A percentile compares a stretch with the other conserved stretches of the same genome.
These are phyloP conservation scores for Leishmania turanica DNA, from an alignment of 208 protist genomes.

Conservation along the genomic window DNA sequence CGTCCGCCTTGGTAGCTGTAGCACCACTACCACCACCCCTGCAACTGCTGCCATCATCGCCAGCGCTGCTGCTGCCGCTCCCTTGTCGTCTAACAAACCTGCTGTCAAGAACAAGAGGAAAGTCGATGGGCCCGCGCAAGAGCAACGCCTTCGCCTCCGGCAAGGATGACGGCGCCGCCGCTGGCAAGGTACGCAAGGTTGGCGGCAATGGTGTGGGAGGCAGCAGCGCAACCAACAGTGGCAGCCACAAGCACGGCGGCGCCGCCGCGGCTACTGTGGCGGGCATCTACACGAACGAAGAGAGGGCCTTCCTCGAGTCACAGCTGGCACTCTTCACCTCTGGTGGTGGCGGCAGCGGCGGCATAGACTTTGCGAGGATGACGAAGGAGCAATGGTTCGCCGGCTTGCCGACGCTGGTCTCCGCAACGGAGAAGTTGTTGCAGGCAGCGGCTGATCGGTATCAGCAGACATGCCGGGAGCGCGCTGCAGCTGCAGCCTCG, in stretches of 20 bases:
- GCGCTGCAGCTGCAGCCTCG: slow-evolving; percentile 2
- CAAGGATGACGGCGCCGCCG: slow-evolving; percentile 28
- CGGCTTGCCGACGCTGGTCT: slow-evolving; percentile 24
- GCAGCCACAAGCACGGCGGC: neutral
- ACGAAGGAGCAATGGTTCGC: slow-evolving; percentile 29
- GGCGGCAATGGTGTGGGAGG: neutral
- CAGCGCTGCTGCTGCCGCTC: neutral
- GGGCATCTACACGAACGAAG: slow-evolving; percentile 32
- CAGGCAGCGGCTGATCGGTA: slow-evolving; percentile 50
- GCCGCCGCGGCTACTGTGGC: neutral
- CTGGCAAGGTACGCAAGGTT: slow-evolving; percentile 26
- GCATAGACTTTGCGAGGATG: slow-evolving; percentile 15
- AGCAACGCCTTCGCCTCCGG: slow-evolving; percentile 22
- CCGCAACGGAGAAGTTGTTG: slow-evolving; percentile 29
- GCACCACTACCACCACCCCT: neutral
- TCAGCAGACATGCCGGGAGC: slow-evolving; percentile 20
- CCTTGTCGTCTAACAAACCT: neutral
- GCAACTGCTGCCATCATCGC: neutral
- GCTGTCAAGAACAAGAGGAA: neutral
- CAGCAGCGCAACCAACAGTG: slow-evolving; percentile 3
- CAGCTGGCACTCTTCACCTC: slow-evolving; percentile 22
- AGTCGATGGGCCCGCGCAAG: slow-evolving; percentile 30
- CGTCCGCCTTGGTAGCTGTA: neutral
- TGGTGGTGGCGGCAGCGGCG: neutral
- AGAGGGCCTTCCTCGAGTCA: slow-evolving; percentile 26